Conservation (phyloP, 495 filamentous ascomycete genomes). For the Penicillium mononematosum region DNA sequence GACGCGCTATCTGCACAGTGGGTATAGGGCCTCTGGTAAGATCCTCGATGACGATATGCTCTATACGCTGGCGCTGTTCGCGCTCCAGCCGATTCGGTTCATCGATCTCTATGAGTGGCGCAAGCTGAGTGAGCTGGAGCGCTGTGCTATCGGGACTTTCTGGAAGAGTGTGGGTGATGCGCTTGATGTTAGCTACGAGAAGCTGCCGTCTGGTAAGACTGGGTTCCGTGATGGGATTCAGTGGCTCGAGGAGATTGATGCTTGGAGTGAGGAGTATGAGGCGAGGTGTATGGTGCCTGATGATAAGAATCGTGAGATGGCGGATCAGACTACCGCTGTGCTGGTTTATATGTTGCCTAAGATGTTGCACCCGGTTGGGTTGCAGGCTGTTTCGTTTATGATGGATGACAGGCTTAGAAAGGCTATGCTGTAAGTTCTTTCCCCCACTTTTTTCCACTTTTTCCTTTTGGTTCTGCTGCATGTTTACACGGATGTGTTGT, state of each 20-base stretch:
- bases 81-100: slow-evolving; percentile 58
- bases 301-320: slow-evolving; percentile 49
- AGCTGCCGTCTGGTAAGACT: slow-evolving; percentile 34
- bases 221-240: slow-evolving; percentile 62
- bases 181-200: slow-evolving; percentile 56
- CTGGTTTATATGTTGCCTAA: slow-evolving; percentile 58
- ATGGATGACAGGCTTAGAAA: slow-evolving; percentile 63
- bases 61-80: slow-evolving; percentile 65
- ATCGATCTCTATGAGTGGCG: slow-evolving; percentile 64
- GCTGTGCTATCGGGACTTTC: slow-evolving; percentile 63
- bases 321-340: slow-evolving; percentile 56
- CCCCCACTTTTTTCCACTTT: not conserved
- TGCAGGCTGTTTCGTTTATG: slow-evolving; percentile 54
- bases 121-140: slow-evolving; percentile 57
- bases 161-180: slow-evolving; percentile 65
- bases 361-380: slow-evolving; percentile 45
- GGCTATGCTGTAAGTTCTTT: slow-evolving; percentile 59
- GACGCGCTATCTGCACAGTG: slow-evolving; percentile 64
- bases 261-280: slow-evolving; percentile 62
- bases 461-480: not conserved
- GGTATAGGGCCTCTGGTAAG: slow-evolving; percentile 56
- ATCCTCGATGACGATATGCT: slow-evolving; percentile 66
- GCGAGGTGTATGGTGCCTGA: slow-evolving; percentile 56
- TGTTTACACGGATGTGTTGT: not conserved
- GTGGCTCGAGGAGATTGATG: slow-evolving; percentile 60